phyloP scores from a whole-genome alignment of 2,329 filamentous ascomycete genomes.

The Aspergillus terreus region DNA sequence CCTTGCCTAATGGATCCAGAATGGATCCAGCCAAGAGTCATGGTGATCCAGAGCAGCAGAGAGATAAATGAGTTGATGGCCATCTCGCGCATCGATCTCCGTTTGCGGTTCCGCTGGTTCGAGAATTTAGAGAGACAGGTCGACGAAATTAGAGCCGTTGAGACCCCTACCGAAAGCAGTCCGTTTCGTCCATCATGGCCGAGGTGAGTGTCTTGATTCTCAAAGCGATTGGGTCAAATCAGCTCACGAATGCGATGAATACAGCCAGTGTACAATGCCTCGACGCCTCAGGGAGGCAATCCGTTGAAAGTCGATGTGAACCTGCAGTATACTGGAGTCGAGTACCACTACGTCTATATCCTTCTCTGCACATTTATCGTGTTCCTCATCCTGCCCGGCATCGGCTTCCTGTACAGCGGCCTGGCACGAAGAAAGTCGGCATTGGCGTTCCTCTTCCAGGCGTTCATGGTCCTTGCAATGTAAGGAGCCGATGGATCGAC shows the following conservation, averaged over 20 bases:
- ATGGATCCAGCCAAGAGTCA: not conserved
- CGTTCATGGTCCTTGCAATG: slow-evolving; percentile 56
- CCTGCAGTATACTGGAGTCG: slow-evolving; percentile 54
- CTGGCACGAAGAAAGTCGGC: slow-evolving; percentile 61
- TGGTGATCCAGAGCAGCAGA: not conserved
- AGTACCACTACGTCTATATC: slow-evolving; percentile 61
- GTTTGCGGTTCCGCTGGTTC: not conserved
- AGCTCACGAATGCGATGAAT: not conserved
- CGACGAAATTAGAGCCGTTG: too few species aligned
- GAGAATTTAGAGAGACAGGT: not conserved
- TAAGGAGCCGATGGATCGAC: slow-evolving; percentile 19
- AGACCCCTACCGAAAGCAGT: not conserved
- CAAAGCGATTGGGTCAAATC: not conserved
- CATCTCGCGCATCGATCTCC: not conserved
- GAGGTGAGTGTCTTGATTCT: not conserved
- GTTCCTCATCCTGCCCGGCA: slow-evolving; percentile 64
- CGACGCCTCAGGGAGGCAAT: slow-evolving; percentile 52
- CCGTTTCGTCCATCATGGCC: not conserved
- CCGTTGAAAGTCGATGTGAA: slow-evolving; percentile 54
- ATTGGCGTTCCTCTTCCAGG: slow-evolving; percentile 60
- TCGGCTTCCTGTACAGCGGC: slow-evolving; percentile 63
- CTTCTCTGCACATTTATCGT: slow-evolving; percentile 57
- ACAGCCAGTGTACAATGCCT: slow-evolving; percentile 33
- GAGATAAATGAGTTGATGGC: not conserved
- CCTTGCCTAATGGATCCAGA: not conserved